phyloP scores from a whole-genome alignment of 805 yeast species.

The Saturnispora besseyi region DNA sequence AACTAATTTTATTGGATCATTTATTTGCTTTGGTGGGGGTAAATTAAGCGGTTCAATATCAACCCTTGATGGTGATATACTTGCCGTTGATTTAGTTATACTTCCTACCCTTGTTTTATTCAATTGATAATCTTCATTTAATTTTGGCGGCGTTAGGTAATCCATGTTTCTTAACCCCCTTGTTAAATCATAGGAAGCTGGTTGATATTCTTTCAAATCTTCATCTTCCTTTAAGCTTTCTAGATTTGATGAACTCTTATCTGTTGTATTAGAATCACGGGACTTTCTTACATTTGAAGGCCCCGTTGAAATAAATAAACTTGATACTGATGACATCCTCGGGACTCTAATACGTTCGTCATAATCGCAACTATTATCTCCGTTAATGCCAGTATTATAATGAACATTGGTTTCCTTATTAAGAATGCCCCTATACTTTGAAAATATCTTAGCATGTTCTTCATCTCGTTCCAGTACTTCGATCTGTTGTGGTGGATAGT shows the following conservation, averaged over 20 bases:
- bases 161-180: conserved; percentile 30
- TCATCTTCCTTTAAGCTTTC: conserved; percentile 15
- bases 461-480: conserved; percentile 22
- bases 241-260: not conserved
- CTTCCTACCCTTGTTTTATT: not conserved
- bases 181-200: conserved; percentile 40
- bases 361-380: not conserved
- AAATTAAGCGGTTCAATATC: not conserved
- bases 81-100: not conserved
- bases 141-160: conserved; percentile 4
- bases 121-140: not conserved
- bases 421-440: conserved; percentile 24
- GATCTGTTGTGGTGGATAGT: conserved; percentile 27
- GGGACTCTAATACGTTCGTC: not conserved
- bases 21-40: conserved; percentile 30
- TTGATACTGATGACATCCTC: not conserved
- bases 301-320: not conserved
- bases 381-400: conserved; percentile 38
- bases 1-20: conserved; percentile 38
- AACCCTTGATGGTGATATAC: conserved; percentile 16
- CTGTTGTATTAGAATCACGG: not conserved
- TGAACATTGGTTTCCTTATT: conserved; percentile 29
- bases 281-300: not conserved
- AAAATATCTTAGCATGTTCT: conserved; percentile 24
- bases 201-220: conserved; percentile 26